A percentile compares a stretch with the other conserved stretches of the same genome.
These are phyloP conservation scores for Annona cherimola DNA, from an alignment of 164 flowering plant species.

Conservation along the genomic window DNA sequence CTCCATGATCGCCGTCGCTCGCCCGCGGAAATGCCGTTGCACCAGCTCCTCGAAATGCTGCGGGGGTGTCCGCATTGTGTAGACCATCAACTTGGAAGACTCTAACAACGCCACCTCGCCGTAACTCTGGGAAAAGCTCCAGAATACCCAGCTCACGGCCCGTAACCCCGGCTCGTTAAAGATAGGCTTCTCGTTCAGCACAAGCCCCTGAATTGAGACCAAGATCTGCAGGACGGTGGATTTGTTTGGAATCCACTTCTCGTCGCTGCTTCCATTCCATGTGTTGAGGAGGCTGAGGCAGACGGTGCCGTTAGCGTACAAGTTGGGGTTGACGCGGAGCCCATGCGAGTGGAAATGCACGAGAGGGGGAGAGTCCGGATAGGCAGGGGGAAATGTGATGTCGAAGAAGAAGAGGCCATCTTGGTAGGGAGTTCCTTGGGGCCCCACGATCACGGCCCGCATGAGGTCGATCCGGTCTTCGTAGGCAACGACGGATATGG, in stretches of 20 bases:
- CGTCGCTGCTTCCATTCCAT: conserved; percentile 53
- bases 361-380: conserved; percentile 6
- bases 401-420: conserved; percentile 15
- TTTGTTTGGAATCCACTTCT: conserved; percentile 58
- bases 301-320: conserved; percentile 69
- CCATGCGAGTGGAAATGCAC: conserved; percentile 73
- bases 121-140: conserved; percentile 54
- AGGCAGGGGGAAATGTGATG: not conserved
- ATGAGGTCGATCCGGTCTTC: conserved; percentile 14
- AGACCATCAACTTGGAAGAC: conserved; percentile 60
- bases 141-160: conserved; percentile 16
- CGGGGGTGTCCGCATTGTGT: conserved; percentile 59
- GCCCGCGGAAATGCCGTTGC: conserved; percentile 49
- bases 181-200: conserved; percentile 67
- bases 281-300: conserved; percentile 90
- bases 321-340: conserved; percentile 72
- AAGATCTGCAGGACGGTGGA: conserved; percentile 80
- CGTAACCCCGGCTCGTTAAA: conserved; percentile 82
- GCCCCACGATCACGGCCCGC: conserved; percentile 11
- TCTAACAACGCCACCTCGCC: conserved; percentile 48
- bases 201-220: conserved; percentile 77
- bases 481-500: conserved; percentile 9
- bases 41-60: conserved; percentile 75
- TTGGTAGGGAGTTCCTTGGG: conserved; percentile 14
- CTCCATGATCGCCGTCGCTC: conserved; percentile 44